phyloP scores from a whole-genome alignment of 2,329 filamentous ascomycete species.

The Ophiostoma ulmi region DNA sequence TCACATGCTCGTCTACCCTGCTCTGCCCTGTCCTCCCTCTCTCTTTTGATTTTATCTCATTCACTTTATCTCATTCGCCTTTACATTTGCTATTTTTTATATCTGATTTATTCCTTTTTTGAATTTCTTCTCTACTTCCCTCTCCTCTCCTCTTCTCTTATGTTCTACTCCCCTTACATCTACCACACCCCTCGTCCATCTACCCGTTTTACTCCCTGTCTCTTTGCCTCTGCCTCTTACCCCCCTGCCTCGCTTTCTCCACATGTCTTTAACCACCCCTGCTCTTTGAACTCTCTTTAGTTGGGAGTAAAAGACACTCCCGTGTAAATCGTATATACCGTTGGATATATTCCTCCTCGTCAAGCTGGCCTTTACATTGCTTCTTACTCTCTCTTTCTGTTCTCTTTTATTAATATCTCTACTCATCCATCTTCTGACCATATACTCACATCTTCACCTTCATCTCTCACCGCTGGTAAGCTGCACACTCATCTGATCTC shows the following conservation, averaged over 20 bases:
- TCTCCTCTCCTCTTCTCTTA: not conserved
- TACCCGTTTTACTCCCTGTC: not conserved
- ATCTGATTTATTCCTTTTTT: not conserved
- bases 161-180: not conserved
- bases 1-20: not conserved
- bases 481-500: not conserved
- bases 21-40: not conserved
- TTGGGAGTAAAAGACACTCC: slow-evolving; percentile 11
- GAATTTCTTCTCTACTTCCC: not conserved
- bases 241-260: slow-evolving; percentile 15
- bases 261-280: slow-evolving; percentile 18
- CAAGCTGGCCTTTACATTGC: not conserved
- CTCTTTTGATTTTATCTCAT: not conserved
- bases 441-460: not conserved
- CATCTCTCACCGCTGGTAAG: not conserved
- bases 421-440: not conserved
- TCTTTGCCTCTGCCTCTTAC: slow-evolving; percentile 7
- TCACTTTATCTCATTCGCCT: not conserved
- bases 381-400: not conserved
- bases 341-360: not conserved
- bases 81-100: not conserved
- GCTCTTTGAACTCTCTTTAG: not conserved
- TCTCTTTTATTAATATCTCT: not conserved
- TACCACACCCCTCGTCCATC: not conserved
- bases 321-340: slow-evolving; percentile 1